These are phyloP conservation scores for Rhynchospora tenuis DNA, from an alignment of 176 grass and related monocot species.

Conservation along the genomic window DNA sequence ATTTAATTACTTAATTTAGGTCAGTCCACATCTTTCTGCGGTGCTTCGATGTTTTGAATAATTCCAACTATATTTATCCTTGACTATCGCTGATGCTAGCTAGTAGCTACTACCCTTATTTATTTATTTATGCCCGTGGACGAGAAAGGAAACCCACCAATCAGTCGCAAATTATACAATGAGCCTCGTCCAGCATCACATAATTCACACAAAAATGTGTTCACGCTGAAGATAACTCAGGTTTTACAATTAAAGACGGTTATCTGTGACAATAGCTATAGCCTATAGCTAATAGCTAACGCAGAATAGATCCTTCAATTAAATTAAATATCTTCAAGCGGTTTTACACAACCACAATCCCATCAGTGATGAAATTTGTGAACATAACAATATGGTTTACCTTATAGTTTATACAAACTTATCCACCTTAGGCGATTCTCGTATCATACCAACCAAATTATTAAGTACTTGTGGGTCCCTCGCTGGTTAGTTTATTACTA, in stretches of 20 bases:
- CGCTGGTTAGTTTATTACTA: neutral
- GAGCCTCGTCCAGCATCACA: no score
- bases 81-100: no score
- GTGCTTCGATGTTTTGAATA: no score
- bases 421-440: neutral
- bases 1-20: no score
- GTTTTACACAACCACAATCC: neutral
- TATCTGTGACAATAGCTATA: neutral
- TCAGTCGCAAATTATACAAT: no score
- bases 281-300: neutral
- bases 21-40: no score
- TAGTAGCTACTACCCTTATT: no score
- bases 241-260: neutral
- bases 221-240: neutral
- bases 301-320: neutral
- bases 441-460: conserved; percentile 4
- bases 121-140: no score
- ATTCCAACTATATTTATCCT: no score
- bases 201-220: no score
- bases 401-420: neutral
- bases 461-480: neutral
- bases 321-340: neutral
- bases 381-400: neutral
- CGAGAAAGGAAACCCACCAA: no score
- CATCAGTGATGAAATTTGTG: neutral